phyloP scores from a whole-genome alignment of 805 yeast species.

The Cyberlindnera subsufficiens region DNA sequence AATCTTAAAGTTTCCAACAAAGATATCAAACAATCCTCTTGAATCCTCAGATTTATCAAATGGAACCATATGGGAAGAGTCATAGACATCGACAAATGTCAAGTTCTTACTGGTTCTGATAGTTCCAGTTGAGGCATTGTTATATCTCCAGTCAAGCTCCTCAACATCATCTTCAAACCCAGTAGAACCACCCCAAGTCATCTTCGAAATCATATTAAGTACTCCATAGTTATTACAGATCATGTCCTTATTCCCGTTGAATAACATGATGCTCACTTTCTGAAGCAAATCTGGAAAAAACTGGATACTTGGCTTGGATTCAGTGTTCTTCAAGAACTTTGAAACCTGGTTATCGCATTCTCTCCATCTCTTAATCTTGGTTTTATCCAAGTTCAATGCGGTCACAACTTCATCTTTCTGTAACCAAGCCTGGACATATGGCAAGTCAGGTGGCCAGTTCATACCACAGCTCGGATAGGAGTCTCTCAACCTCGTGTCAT shows the following conservation, averaged over 20 bases:
- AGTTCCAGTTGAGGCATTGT: constrained; percentile 35
- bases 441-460: constrained; percentile 82
- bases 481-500: constrained; percentile 69
- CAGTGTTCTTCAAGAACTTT: constrained; percentile 39
- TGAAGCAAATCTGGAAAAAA: constrained; percentile 62
- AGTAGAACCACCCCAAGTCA: constrained; percentile 57
- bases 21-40: constrained; percentile 62
- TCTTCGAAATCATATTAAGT: constrained; percentile 51
- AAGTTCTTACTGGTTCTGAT: constrained; percentile 59
- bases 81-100: constrained; percentile 65
- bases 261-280: constrained; percentile 57
- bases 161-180: constrained; percentile 26
- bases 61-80: constrained; percentile 94
- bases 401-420: constrained; percentile 40
- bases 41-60: constrained; percentile 68
- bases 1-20: constrained; percentile 20
- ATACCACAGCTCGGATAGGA: constrained; percentile 82
- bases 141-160: constrained; percentile 41
- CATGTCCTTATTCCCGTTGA: constrained; percentile 84
- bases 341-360: constrained; percentile 73
- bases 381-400: constrained; percentile 44
- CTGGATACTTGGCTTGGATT: constrained; percentile 54
- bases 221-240: constrained; percentile 83
- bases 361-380: constrained; percentile 47
- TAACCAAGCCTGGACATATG: constrained; percentile 47